These are phyloP conservation scores for Alternaria sp. DNA, from an alignment of 2,329 filamentous ascomycete species.

Conservation along the genomic window DNA sequence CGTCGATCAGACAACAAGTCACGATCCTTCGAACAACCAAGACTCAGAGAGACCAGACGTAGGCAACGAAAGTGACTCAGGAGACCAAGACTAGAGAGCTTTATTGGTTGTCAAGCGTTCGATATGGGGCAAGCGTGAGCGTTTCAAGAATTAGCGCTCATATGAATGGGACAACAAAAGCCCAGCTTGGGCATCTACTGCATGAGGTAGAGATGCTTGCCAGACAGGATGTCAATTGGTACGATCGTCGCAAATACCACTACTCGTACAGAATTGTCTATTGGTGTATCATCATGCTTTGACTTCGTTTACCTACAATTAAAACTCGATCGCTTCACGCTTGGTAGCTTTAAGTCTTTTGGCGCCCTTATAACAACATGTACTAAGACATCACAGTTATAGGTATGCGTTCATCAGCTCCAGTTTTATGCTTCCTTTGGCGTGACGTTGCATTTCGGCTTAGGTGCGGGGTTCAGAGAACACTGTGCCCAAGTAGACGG, in stretches of 20 bases:
- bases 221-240: background rate
- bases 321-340: background rate
- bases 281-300: background rate
- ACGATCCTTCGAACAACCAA: constrained; percentile 23
- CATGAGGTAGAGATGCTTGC: constrained; percentile 1
- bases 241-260: constrained; percentile 1
- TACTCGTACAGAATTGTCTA: background rate
- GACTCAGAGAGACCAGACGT: constrained; percentile 12
- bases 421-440: constrained; percentile 6
- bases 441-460: constrained; percentile 6
- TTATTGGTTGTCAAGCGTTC: background rate
- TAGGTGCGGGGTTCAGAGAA: constrained; percentile 8
- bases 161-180: background rate
- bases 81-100: constrained; percentile 2
- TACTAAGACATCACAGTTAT: background rate
- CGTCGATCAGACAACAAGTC: constrained; percentile 21
- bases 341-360: background rate
- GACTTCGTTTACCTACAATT: background rate
- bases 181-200: background rate
- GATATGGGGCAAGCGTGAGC: background rate
- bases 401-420: background rate
- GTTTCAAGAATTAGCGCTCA: background rate
- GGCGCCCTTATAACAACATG: background rate
- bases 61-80: constrained; percentile 5
- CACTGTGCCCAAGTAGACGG: constrained; percentile 15